phyloP scores from a whole-genome alignment of 2,329 filamentous ascomycete genomes.

The Aspergillus ustus region DNA sequence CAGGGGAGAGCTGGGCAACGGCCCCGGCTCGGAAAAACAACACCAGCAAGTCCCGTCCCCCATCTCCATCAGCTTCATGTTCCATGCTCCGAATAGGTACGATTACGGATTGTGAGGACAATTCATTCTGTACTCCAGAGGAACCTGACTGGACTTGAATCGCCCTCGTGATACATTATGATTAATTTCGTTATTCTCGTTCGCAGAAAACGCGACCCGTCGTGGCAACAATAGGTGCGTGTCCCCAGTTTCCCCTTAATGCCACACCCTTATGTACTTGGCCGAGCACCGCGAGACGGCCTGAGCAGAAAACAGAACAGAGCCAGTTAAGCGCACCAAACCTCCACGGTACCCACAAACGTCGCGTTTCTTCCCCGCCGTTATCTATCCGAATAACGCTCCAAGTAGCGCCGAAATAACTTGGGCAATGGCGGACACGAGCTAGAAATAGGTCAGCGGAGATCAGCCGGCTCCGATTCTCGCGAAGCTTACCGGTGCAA shows the following conservation, averaged over 20 bases:
- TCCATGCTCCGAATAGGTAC: neutral
- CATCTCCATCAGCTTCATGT: neutral
- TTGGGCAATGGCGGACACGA: slow-evolving; percentile 16
- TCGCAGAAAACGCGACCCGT: neutral
- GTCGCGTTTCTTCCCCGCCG: neutral
- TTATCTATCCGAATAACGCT: slow-evolving; percentile 10
- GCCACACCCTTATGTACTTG: neutral
- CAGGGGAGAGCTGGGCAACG: neutral
- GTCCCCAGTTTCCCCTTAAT: neutral
- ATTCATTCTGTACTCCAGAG: neutral
- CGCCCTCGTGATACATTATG: neutral
- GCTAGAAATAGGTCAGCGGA: slow-evolving; percentile 1
- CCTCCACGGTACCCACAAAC: neutral
- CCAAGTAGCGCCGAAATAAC: slow-evolving; percentile 18
- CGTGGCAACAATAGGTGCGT: neutral
- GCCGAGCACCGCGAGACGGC: neutral
- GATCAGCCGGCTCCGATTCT: neutral
- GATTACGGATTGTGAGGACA: neutral
- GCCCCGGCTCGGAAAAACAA: slow-evolving; percentile 5
- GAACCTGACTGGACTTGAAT: neutral
- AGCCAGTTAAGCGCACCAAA: neutral
- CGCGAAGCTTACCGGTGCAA: slow-evolving; percentile 11
- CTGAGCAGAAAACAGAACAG: neutral
- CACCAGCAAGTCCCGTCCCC: neutral
- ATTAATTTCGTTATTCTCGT: neutral